Base-by-base conservation (phyloP, 2,329 filamentous ascomycete genomes). In the Periconia sp. region DNA sequence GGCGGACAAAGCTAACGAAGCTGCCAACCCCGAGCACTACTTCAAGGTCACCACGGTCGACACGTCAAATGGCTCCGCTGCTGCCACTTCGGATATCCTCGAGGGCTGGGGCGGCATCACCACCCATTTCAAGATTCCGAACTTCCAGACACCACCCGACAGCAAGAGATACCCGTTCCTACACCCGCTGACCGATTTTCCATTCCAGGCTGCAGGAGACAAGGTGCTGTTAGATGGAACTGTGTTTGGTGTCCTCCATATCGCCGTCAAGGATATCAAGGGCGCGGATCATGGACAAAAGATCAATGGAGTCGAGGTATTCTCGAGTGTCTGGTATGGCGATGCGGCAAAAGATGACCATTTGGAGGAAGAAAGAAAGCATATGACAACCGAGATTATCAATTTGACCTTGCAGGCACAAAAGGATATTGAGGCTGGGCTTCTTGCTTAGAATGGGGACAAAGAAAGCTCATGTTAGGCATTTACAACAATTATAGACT, bases 31-130 rank as follows among this genome's bases (percentile, higher is more conserved):
- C 2, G 42, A 46, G 19, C 42, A 46, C 31, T 46, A 46, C 19
- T 32, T 40, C 30, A 46, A 46, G 30, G 30, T 30, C 36, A 46
- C 36, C 7, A 19, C 25, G 16, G 17, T 21, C 24, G n/a, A n/a
- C n/a, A n/a, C n/a, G n/a, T n/a, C n/a, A n/a, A n/a, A n/a, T n/a
- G 17, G 9, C 6, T 22, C 15, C 15, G 18, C 29, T 2, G 23
- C 22, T 6, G 41, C 25, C 7, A 23, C 21, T 3, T 46, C 42
- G 5, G 36, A 46, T n/a, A 46, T 46, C n/a, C 16, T 46, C 8
- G 42, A 46, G 16, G 42, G 42, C 18, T 46, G 42, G 42, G 42
- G 36, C 15, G 42, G 42, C 24, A 22, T 40, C 12, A 46, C 42
- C 9, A 46, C 42, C 5, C 36, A 40, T 36, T 46, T 46, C 18